Base-by-base conservation (phyloP, 148 eudicot species). In the Chenopodium quinoa region DNA sequence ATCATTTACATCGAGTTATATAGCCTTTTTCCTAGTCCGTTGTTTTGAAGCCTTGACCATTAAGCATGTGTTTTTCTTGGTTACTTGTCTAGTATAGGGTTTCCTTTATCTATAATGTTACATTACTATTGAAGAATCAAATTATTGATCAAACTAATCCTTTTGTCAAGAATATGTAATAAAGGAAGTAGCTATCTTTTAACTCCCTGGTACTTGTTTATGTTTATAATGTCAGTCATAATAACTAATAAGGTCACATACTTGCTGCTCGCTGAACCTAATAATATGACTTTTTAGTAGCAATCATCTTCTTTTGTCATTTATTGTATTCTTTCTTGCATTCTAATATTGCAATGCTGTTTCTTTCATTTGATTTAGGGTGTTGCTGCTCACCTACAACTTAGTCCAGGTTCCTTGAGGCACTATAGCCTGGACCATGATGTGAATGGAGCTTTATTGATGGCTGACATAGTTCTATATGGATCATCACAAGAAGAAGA, bases 401-500 rank as follows among this genome's bases (percentile, higher is more conserved):
- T 96, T 79, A 85, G 76, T 86, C 89, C 85, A 34, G 97, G 90
- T 82, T 91, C 97, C 63, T 80, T 96, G 60, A 83, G 88, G 87
- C 99, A 96, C 81, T 91, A 91, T 85, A 90, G 93, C 81, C 83
- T 96, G 86, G 88, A 89, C 83, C 77, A 82, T 77, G 99, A 93
- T 84, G 95, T 89, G 70, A 89, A 91, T 80, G 91, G 91, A 79
- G 79, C 90, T 73, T 81, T 93, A 67, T 69, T 90, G 83, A 93
- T 91, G 93, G 90, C 95, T 69, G 99, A 96, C 80, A 91, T 96
- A 80, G 90, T 92, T 85, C 84, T 96, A 1, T 92, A 96, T 84
- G 95, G 88, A 81, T 92, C 99, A 82, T 90, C 93, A 76, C 97
- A 91, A 91, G 90, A 92, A 25, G 98, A 87, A 78, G 97, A 93